phyloP scores from a whole-genome alignment of 306 rosid genomes.

The Senna siamea region DNA sequence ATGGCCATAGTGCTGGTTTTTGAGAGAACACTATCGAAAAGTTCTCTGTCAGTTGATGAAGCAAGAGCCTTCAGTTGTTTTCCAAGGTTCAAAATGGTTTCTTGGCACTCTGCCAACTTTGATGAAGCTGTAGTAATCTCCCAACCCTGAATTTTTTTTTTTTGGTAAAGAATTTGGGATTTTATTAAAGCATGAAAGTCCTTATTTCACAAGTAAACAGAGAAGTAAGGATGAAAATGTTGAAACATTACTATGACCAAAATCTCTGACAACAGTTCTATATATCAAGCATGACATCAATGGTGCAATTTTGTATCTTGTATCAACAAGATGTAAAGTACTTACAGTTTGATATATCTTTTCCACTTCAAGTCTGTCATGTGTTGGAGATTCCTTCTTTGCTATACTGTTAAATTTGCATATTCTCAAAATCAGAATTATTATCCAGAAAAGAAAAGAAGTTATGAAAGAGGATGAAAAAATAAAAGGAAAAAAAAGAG shows the following conservation, averaged over 20 bases:
- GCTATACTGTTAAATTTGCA: conserved; percentile 56
- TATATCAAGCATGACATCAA: conserved; percentile 1
- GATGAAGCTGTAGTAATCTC: conserved; percentile 83
- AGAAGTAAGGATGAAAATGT: background rate
- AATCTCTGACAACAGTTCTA: background rate
- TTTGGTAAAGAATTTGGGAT: background rate
- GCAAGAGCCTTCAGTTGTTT: conserved; percentile 77
- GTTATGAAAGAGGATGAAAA: conserved; percentile 9
- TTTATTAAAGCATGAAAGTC: background rate
- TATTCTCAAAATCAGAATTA: conserved; percentile 36
- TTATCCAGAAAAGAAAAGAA: conserved; percentile 13
- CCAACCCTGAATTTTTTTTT: conserved; percentile 62
- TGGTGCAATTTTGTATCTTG: conserved; percentile 1
- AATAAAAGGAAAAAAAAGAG: background rate
- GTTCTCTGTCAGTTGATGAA: conserved; percentile 60
- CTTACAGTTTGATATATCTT: conserved; percentile 73
- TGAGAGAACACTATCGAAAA: conserved; percentile 42
- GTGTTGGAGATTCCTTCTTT: conserved; percentile 64
- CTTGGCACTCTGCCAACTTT: conserved; percentile 89
- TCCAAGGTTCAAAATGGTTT: conserved; percentile 44
- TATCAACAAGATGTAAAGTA: conserved; percentile 14
- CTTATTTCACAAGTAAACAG: background rate
- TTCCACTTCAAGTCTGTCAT: conserved; percentile 51
- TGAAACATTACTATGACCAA: background rate
- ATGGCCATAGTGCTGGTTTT: conserved; percentile 29